These are phyloP conservation scores for Fonsecaea nubica DNA, from an alignment of 2,329 filamentous ascomycete genomes.

Conservation along the genomic window DNA sequence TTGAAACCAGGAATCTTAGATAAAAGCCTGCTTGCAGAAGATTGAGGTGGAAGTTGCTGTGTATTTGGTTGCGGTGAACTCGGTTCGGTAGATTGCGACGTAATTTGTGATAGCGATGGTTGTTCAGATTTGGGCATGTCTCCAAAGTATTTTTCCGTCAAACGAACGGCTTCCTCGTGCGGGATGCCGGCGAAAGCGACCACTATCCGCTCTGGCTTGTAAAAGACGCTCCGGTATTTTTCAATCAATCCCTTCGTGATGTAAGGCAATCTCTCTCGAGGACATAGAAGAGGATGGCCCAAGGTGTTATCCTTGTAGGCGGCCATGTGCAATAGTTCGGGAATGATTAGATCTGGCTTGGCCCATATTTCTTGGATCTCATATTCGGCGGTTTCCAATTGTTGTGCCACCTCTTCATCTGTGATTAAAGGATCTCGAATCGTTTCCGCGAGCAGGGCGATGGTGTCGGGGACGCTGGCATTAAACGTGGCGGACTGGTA, in stretches of 20 bases:
- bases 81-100: slow-evolving; percentile 41
- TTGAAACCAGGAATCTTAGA: slow-evolving; percentile 91
- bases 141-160: slow-evolving; percentile 87
- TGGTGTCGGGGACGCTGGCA: slow-evolving; percentile 79
- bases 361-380: slow-evolving; percentile 98
- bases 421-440: slow-evolving; percentile 86
- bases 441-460: slow-evolving; percentile 88
- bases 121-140: slow-evolving; percentile 70
- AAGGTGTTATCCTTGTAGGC: slow-evolving; percentile 96
- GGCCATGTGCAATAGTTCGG: slow-evolving; percentile 92
- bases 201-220: slow-evolving; percentile 87
- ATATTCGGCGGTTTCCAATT: slow-evolving; percentile 90
- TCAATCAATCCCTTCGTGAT: slow-evolving; percentile 78
- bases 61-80: slow-evolving; percentile 49
- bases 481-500: slow-evolving; percentile 99
- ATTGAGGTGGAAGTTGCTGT: slow-evolving; percentile 45
- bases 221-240: slow-evolving; percentile 82
- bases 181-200: slow-evolving; percentile 92
- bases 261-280: slow-evolving; percentile 75
- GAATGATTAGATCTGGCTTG: slow-evolving; percentile 93
- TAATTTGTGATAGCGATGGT: slow-evolving; percentile 38
- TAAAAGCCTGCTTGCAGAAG: slow-evolving; percentile 63
- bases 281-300: slow-evolving; percentile 90
- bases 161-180: slow-evolving; percentile 76
- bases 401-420: slow-evolving; percentile 82